Conservation (phyloP, 306 rosid genomes). For the Prunus davidiana region DNA sequence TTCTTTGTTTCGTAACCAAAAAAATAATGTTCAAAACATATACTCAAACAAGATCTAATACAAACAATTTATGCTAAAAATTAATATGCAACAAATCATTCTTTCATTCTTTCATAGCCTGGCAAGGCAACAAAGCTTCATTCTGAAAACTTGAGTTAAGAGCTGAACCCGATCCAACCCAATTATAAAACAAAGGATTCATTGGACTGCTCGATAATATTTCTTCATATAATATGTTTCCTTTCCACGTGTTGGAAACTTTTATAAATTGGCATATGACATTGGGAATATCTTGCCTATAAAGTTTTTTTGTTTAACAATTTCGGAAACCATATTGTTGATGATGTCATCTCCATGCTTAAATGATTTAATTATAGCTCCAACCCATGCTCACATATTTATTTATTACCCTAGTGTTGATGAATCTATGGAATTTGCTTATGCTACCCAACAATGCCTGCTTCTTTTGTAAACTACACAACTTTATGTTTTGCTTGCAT, state of each 20-base stretch:
- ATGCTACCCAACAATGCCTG: slow-evolving; percentile 19
- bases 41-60: too few species aligned
- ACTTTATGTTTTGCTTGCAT: slow-evolving; percentile 14
- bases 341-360: slow-evolving; percentile 41
- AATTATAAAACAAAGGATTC: neutral
- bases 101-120: too few species aligned
- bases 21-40: too few species aligned
- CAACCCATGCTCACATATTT: slow-evolving; percentile 30
- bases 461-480: slow-evolving; percentile 6
- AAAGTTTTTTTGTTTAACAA: slow-evolving; percentile 11
- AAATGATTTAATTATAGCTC: slow-evolving; percentile 23
- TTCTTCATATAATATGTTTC: neutral
- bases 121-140: too few species aligned
- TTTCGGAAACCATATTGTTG: neutral
- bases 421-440: slow-evolving; percentile 44
- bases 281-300: neutral
- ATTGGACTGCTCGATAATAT: neutral
- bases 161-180: neutral
- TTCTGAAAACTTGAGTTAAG: neutral
- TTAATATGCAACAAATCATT: too few species aligned
- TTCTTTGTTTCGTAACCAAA: too few species aligned
- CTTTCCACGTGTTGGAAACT: neutral
- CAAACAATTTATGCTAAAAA: too few species aligned
- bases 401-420: slow-evolving; percentile 18
- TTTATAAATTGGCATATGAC: neutral